Evolutionary conservation across 106 monocot genomes (phyloP).

Genomic region (Platanthera guangdongensis): DNA sequence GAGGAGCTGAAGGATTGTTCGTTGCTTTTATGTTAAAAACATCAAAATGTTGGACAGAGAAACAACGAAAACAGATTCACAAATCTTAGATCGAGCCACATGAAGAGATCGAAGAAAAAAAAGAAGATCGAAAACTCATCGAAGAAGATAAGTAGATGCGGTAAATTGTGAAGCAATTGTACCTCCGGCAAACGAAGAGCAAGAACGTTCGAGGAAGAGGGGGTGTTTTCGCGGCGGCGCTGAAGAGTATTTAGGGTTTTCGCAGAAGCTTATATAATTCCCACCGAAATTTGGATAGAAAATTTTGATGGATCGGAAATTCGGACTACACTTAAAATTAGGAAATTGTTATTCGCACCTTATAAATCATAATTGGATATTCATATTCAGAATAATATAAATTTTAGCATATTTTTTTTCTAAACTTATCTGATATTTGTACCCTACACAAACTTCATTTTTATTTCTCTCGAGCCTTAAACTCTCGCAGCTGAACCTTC

Average conservation of each 20-base stretch:
- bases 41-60: not conserved
- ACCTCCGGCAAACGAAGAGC: not conserved
- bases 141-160: not conserved
- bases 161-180: not conserved
- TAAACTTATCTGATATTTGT: too few species aligned
- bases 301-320: too few species aligned
- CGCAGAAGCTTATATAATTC: not conserved
- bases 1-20: not conserved
- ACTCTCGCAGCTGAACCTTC: too few species aligned
- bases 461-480: too few species aligned
- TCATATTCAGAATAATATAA: too few species aligned
- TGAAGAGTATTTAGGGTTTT: not conserved
- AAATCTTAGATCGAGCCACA: not conserved
- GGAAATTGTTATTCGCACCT: too few species aligned
- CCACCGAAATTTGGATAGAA: not conserved
- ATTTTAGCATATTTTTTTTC: too few species aligned
- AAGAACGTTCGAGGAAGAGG: not conserved
- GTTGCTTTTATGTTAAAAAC: not conserved
- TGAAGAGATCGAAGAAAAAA: too few species aligned
- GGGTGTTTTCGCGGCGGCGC: not conserved
- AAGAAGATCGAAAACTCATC: not conserved
- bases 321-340: too few species aligned
- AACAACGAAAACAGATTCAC: not conserved
- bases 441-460: too few species aligned
- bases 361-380: too few species aligned